Evolutionary conservation across 352 stramenopile species (phyloP).

Genomic region (Globisporangium camurandrum): DNA sequence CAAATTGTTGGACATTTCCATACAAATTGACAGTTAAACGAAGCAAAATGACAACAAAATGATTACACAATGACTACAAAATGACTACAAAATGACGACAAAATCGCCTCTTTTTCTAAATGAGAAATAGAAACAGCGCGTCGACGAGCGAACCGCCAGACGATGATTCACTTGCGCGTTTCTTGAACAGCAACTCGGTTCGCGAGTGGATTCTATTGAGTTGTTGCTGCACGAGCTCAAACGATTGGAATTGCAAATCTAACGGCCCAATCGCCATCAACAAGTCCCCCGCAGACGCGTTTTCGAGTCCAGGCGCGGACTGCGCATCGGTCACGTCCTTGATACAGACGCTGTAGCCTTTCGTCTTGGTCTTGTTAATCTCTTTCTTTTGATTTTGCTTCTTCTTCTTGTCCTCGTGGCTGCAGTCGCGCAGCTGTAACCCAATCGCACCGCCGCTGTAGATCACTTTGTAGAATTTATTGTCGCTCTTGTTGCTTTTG

Average conservation of each 20-base stretch:
- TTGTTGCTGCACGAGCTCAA: constrained; percentile 47
- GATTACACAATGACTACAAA: too few species aligned
- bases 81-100: too few species aligned
- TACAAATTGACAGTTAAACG: too few species aligned
- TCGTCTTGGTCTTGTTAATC: constrained; percentile 51
- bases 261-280: constrained; percentile 61
- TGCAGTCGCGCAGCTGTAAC: constrained; percentile 39
- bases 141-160: constrained; percentile 41
- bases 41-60: too few species aligned
- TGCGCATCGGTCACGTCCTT: constrained; percentile 42
- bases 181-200: constrained; percentile 64
- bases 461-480: constrained; percentile 55
- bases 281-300: constrained; percentile 42
- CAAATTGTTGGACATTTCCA: too few species aligned
- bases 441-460: constrained; percentile 47
- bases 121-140: constrained; percentile 59
- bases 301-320: constrained; percentile 43
- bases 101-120: too few species aligned
- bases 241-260: constrained; percentile 57
- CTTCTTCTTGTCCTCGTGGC: constrained; percentile 27
- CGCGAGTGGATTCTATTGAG: constrained; percentile 31
- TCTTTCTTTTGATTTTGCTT: constrained; percentile 29
- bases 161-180: constrained; percentile 25
- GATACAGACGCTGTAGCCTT: constrained; percentile 58
- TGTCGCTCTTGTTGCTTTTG: constrained; percentile 23